Evolutionary conservation across 345 rosid genomes (phyloP), one percentile per base, ranked within the genome.

Genomic region (Cardamine chenopodiifolia): DNA sequence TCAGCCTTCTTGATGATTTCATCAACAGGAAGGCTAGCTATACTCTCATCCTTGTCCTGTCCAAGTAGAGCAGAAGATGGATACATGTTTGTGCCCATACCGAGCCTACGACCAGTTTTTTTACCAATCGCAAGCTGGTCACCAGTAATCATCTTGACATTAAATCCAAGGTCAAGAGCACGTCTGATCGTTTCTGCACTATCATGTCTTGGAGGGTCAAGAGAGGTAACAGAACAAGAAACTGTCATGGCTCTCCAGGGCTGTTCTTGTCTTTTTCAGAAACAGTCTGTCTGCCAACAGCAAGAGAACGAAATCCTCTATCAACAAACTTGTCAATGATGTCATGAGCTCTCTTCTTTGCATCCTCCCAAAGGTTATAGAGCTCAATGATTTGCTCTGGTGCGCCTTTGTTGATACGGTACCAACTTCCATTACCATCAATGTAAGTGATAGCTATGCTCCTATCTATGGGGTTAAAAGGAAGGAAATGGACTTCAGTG

Each of bases 81-180:
- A 73, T 92, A 90, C 98, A 92, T 92, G 77, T 92, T 90, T 25
- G 95, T 92, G 20, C 98, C 98, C 98, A 92, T 92, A 45, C 96
- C 98, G 17, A 92, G 94, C 80, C 98, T 86, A 57, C 98, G 89
- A 35, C 95, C 97, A 35, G 97, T 93, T 79, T 93, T 97, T 74
- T 90, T 93, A 55, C 95, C 98, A 48, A 90, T 90, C 12, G 98
- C 98, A 1, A 93, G 84, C 77, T 93, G 98, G 71, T 92, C 98
- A 55, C 96, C 98, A 22, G 98, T 93, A 70, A 93, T 93, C 98
- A 93, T 92, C 90, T 92, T 92, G 25, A 90, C 95, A 71, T 90
- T 92, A 22, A 92, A 97, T 32, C 98, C 97, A 5, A 92, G 96
- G 76, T 85, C 69, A 45, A 92, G 98, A 12, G 98, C 97, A 42